Conservation (phyloP, 495 filamentous ascomycete genomes). For the Penicillium coprophilum region DNA sequence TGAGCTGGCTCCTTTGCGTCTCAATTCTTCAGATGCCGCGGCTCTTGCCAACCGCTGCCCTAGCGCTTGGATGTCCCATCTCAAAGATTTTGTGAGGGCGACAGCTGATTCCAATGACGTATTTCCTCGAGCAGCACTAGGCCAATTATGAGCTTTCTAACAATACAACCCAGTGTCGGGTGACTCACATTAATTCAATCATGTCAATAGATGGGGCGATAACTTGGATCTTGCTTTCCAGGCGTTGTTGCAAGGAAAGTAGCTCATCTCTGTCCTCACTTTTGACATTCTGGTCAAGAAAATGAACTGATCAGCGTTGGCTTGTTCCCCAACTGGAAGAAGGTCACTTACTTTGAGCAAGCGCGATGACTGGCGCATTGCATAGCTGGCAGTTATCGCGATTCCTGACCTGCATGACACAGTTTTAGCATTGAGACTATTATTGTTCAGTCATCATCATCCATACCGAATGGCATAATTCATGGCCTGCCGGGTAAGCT, state of each 20-base stretch:
- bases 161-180: not conserved
- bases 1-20: constrained; percentile 50
- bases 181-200: constrained; percentile 81
- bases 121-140: constrained; percentile 87
- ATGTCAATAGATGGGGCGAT: constrained; percentile 90
- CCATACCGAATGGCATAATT: constrained; percentile 78
- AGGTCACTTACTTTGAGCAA: constrained; percentile 65
- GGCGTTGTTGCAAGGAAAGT: constrained; percentile 64
- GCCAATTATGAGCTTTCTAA: constrained; percentile 6
- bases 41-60: constrained; percentile 72
- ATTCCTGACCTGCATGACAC: constrained; percentile 68
- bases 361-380: constrained; percentile 75
- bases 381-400: constrained; percentile 81
- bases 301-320: constrained; percentile 12
- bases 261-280: constrained; percentile 71
- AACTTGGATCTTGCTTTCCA: constrained; percentile 85
- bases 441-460: not conserved
- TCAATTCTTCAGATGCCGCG: constrained; percentile 64
- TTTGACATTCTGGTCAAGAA: constrained; percentile 58
- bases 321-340: not conserved
- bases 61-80: constrained; percentile 82
- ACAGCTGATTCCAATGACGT: constrained; percentile 89
- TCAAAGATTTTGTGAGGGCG: constrained; percentile 79
- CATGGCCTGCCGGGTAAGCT: constrained; percentile 81
- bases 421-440: constrained; percentile 2